A percentile compares a stretch with the other conserved stretches of the same genome.
phyloP scores from a whole-genome alignment of 495 filamentous ascomycete genomes.

The Penicillium soppii region DNA sequence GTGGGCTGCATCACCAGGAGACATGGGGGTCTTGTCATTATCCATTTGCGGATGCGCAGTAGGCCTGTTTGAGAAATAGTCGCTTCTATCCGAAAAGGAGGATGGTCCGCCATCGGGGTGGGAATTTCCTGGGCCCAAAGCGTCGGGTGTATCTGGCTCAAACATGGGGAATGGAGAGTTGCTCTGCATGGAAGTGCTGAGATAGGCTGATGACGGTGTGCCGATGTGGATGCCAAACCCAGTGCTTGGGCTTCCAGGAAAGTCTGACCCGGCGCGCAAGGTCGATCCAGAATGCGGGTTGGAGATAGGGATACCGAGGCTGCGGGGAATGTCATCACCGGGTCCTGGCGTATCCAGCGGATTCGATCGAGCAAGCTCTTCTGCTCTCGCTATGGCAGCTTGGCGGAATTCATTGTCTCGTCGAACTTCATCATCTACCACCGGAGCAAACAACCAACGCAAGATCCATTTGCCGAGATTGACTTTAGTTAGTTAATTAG shows the following conservation, averaged over 20 bases:
- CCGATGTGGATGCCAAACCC: constrained; percentile 50
- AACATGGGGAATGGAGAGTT: constrained; percentile 24
- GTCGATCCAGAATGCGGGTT: constrained; percentile 54
- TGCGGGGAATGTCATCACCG: constrained; percentile 57
- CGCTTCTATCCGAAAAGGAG: constrained; percentile 51
- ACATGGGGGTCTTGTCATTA: constrained; percentile 37
- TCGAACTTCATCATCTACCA: constrained; percentile 86
- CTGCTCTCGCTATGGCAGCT: constrained; percentile 58
- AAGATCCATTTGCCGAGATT: constrained; percentile 97
- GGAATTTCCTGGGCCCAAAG: constrained; percentile 17
- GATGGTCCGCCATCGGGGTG: constrained; percentile 44
- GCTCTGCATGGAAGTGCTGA: constrained; percentile 30
- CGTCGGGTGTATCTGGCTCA: constrained; percentile 22
- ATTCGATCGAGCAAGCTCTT: constrained; percentile 53
- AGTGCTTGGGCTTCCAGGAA: constrained; percentile 56
- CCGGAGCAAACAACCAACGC: constrained; percentile 83
- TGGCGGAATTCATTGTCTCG: constrained; percentile 74
- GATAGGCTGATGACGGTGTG: constrained; percentile 22
- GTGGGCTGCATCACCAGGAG: constrained; percentile 49
- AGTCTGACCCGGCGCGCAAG: constrained; percentile 62
- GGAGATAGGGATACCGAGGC: constrained; percentile 43
- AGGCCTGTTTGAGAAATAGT: constrained; percentile 63
- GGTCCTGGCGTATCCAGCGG: constrained; percentile 58
- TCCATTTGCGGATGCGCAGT: constrained; percentile 22
- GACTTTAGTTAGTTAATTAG: constrained; percentile 53